These are phyloP conservation scores for Ogataea methylovora DNA, from an alignment of 805 yeast genomes.

Conservation along the genomic window DNA sequence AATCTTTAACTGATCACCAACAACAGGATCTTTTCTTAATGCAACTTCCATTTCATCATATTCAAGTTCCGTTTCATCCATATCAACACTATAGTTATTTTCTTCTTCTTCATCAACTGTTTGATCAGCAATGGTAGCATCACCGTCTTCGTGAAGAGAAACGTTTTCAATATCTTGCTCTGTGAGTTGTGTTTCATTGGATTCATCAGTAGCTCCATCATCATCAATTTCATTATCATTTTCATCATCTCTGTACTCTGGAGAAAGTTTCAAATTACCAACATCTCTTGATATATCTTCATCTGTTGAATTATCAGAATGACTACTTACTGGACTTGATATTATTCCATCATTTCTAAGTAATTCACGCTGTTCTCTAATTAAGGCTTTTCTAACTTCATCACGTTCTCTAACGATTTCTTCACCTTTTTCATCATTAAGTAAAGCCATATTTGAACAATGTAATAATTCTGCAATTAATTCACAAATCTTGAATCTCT, in stretches of 20 bases:
- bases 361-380: conserved; percentile 23
- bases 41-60: conserved; percentile 18
- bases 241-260: conserved; percentile 5
- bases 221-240: conserved; percentile 17
- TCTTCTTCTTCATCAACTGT: conserved; percentile 28
- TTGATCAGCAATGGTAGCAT: conserved; percentile 7
- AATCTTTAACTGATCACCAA: conserved; percentile 85
- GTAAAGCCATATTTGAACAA: conserved; percentile 93
- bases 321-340: background rate
- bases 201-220: conserved; percentile 2
- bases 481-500: conserved; percentile 85
- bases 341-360: conserved; percentile 3
- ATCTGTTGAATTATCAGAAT: conserved; percentile 19
- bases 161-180: conserved; percentile 4
- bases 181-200: background rate
- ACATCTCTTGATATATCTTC: conserved; percentile 27
- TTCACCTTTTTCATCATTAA: conserved; percentile 73
- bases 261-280: conserved; percentile 21
- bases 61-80: conserved; percentile 13
- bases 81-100: conserved; percentile 7
- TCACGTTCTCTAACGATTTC: conserved; percentile 64
- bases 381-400: conserved; percentile 47
- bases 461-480: conserved; percentile 89
- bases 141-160: conserved; percentile 5
- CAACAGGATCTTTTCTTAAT: conserved; percentile 54